A percentile compares a stretch with the other conserved stretches of the same genome.
Evolutionary conservation across 1,284 basidiomycete genomes (phyloP).

Genomic region (Phlebopus sp.): DNA sequence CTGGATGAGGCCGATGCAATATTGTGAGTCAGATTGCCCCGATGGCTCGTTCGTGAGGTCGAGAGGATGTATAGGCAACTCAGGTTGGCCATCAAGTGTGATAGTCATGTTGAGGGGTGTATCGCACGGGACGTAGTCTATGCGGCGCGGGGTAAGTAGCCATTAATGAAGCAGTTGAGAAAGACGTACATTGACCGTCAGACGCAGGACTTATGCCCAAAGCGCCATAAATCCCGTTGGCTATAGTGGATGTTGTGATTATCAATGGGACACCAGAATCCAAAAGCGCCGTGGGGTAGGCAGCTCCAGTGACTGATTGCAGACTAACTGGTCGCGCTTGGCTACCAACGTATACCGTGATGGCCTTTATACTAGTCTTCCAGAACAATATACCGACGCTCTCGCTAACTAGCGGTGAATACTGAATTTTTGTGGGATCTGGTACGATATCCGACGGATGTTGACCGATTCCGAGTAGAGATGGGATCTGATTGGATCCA

Average conservation of each 20-base stretch:
- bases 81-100: constrained; percentile 52
- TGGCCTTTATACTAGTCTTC: constrained; percentile 52
- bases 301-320: constrained; percentile 33
- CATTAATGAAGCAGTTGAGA: neutral
- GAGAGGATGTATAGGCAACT: constrained; percentile 66
- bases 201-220: constrained; percentile 54
- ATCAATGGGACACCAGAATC: constrained; percentile 69
- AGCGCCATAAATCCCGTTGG: constrained; percentile 78
- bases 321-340: constrained; percentile 39
- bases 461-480: constrained; percentile 61
- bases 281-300: constrained; percentile 58
- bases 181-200: constrained; percentile 61
- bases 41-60: constrained; percentile 51
- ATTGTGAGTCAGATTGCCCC: constrained; percentile 39
- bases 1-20: constrained; percentile 68
- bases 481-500: constrained; percentile 51
- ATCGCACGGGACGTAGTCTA: constrained; percentile 69
- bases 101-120: constrained; percentile 69
- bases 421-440: constrained; percentile 52
- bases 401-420: constrained; percentile 43
- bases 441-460: constrained; percentile 54
- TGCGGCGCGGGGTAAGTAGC: neutral
- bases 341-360: constrained; percentile 60
- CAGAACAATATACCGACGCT: constrained; percentile 49
- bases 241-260: constrained; percentile 53